These are phyloP conservation scores for Irpex sp. DNA, from an alignment of 1,284 basidiomycete genomes.

Conservation along the genomic window DNA sequence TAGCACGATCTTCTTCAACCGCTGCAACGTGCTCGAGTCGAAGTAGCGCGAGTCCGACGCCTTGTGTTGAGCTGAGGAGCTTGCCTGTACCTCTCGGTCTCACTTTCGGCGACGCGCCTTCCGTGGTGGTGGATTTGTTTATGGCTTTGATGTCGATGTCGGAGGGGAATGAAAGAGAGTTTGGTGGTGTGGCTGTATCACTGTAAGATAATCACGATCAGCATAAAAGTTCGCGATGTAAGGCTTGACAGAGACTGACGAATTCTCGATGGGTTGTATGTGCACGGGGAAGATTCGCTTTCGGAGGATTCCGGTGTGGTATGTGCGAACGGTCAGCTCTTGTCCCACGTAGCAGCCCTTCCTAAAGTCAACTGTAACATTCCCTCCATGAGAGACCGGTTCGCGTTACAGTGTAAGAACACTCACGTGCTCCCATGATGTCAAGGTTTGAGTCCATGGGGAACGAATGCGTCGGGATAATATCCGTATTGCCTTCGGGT, in stretches of 20 bases:
- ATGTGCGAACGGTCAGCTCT: conserved; percentile 94
- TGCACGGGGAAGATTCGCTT: conserved; percentile 86
- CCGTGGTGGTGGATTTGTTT: conserved; percentile 6
- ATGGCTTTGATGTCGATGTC: conserved; percentile 16
- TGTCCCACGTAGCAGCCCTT: conserved; percentile 99
- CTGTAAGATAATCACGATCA: too few species aligned
- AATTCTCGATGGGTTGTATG: conserved; percentile 32
- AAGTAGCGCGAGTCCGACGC: conserved; percentile 64
- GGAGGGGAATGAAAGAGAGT: conserved; percentile 3
- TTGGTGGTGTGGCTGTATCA: not conserved
- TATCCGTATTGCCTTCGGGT: conserved; percentile 81
- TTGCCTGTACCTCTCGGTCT: conserved; percentile 64
- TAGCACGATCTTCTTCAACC: conserved; percentile 32
- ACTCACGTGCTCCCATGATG: conserved; percentile 84
- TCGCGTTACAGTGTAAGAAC: conserved; percentile 6
- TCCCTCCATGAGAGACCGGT: not conserved
- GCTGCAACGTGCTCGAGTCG: conserved; percentile 58
- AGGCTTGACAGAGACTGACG: conserved; percentile 19
- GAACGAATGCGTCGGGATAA: conserved; percentile 72
- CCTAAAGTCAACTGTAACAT: conserved; percentile 80
- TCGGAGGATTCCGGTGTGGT: conserved; percentile 88
- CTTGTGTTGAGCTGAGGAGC: conserved; percentile 50
- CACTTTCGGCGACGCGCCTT: conserved; percentile 17
- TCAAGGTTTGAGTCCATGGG: conserved; percentile 95
- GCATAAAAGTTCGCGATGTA: not conserved